Conservation (phyloP, 2,329 filamentous ascomycete species). For the Fusarium lyarnte region DNA sequence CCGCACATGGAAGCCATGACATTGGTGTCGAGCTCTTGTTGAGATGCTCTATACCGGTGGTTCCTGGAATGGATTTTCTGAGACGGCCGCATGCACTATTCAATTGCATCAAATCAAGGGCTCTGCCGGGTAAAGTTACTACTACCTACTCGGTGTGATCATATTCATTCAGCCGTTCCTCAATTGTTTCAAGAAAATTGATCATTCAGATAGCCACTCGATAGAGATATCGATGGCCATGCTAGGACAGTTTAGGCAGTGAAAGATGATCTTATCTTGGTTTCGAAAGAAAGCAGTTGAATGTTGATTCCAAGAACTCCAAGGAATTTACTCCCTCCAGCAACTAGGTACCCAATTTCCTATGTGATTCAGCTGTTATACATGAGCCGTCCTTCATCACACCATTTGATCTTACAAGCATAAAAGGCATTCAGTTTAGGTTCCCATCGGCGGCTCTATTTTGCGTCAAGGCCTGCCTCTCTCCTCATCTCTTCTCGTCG, state of each 20-base stretch:
- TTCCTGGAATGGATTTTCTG: neutral
- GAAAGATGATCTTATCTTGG: neutral
- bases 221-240: neutral
- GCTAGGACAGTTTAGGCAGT: neutral
- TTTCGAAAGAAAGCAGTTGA: constrained; percentile 10
- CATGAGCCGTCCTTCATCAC: constrained; percentile 20
- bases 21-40: neutral
- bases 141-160: neutral
- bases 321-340: constrained; percentile 1
- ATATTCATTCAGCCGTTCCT: neutral
- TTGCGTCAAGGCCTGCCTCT: constrained; percentile 56
- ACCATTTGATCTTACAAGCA: constrained; percentile 40
- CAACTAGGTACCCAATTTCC: constrained; percentile 6
- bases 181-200: neutral
- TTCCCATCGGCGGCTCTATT: constrained; percentile 29
- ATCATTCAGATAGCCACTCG: neutral
- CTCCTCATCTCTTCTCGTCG: constrained; percentile 60
- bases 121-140: neutral
- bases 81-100: neutral
- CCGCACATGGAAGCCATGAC: neutral
- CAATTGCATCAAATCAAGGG: neutral
- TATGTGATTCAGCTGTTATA: constrained; percentile 29
- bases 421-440: neutral
- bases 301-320: constrained; percentile 27
- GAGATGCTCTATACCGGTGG: neutral